Percentiles rank a stretch among this genome's conserved stretches.
Evolutionary conservation across 2,329 filamentous ascomycete species (phyloP).

Genomic region (Furcasterigmium sp.): DNA sequence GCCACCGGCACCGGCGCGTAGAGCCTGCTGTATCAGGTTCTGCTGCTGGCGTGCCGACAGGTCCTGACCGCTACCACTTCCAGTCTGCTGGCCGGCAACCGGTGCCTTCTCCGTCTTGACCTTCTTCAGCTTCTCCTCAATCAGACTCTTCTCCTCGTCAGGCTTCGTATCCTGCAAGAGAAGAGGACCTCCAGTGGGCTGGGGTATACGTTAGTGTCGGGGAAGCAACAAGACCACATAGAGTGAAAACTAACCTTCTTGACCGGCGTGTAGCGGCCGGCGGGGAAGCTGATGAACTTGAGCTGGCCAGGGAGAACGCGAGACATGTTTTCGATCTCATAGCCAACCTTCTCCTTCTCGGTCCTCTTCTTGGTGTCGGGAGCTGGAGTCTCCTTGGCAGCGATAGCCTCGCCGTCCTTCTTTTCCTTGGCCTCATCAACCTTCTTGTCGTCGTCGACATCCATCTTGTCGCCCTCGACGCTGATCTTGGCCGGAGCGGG

Average conservation of each 20-base stretch:
- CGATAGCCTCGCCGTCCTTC: conserved; percentile 49
- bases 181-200: conserved; percentile 91
- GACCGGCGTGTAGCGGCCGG: conserved; percentile 87
- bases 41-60: conserved; percentile 18
- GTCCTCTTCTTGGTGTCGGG: conserved; percentile 74
- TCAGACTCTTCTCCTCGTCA: conserved; percentile 68
- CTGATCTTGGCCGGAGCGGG: conserved; percentile 65
- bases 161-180: conserved; percentile 83
- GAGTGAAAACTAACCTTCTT: conserved; percentile 59
- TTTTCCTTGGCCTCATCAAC: conserved; percentile 55
- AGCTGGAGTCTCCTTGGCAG: conserved; percentile 18
- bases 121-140: conserved; percentile 93
- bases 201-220: conserved; percentile 2
- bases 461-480: conserved; percentile 77
- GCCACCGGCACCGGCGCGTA: conserved; percentile 15
- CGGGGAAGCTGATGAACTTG: conserved; percentile 91
- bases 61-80: conserved; percentile 25
- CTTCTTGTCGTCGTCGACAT: conserved; percentile 64
- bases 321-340: conserved; percentile 95
- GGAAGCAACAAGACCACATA: not conserved
- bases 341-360: conserved; percentile 95
- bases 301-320: conserved; percentile 87
- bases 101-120: conserved; percentile 57
- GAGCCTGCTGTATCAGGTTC: conserved; percentile 19
- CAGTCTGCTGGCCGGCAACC: conserved; percentile 36